Conservation (phyloP, 2,329 filamentous ascomycete species). For the Lachnellula occidentalis region DNA sequence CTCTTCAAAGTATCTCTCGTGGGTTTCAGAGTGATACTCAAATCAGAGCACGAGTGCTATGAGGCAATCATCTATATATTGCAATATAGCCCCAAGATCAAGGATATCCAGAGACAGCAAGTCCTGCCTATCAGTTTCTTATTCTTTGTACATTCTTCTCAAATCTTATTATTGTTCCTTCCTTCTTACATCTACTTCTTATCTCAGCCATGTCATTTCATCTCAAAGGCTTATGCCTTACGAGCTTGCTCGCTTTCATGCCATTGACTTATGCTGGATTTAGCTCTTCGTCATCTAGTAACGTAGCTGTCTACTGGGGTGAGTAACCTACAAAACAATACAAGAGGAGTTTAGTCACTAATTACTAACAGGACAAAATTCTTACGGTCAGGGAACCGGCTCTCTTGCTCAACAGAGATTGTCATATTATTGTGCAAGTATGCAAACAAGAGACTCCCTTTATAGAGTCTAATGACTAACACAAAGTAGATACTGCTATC, state of each 20-base stretch:
- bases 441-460: slow-evolving; percentile 23
- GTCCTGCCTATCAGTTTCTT: neutral
- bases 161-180: neutral
- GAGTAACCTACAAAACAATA: slow-evolving; percentile 11
- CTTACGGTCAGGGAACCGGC: slow-evolving; percentile 41
- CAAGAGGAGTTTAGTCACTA: neutral
- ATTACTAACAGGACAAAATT: slow-evolving; percentile 50
- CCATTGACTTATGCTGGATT: slow-evolving; percentile 36
- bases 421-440: slow-evolving; percentile 53
- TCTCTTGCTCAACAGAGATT: slow-evolving; percentile 48
- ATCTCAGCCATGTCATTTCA: slow-evolving; percentile 26
- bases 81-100: neutral
- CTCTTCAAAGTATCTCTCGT: too few species aligned
- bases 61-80: neutral
- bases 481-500: slow-evolving; percentile 37
- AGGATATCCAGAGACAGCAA: neutral
- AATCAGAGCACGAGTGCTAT: too few species aligned
- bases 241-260: slow-evolving; percentile 29
- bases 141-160: neutral
- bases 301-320: slow-evolving; percentile 65
- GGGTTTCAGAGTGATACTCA: too few species aligned
- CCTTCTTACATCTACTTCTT: neutral
- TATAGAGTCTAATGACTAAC: neutral
- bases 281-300: slow-evolving; percentile 41
- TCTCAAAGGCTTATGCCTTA: slow-evolving; percentile 21